phyloP scores from a whole-genome alignment of 2,329 filamentous ascomycete species.

The Piedraia hortae region DNA sequence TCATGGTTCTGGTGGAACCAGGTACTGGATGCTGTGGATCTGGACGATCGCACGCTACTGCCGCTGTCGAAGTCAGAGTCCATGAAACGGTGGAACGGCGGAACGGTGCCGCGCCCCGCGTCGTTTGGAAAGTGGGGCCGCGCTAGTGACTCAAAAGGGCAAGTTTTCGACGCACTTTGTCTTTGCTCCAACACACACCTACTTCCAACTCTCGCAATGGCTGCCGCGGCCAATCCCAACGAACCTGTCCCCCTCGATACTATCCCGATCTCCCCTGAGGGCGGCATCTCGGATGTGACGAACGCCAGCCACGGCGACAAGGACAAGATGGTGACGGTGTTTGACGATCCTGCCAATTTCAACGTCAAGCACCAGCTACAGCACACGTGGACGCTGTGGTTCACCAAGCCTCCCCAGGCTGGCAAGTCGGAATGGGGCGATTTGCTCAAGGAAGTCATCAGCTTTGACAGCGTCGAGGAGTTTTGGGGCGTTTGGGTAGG shows the following conservation, averaged over 20 bases:
- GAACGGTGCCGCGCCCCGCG: too few species aligned
- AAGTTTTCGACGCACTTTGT: too few species aligned
- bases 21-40: too few species aligned
- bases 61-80: too few species aligned
- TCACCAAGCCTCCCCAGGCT: constrained; percentile 90
- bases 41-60: too few species aligned
- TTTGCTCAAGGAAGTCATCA: constrained; percentile 91
- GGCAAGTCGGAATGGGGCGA: constrained; percentile 98
- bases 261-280: constrained; percentile 26
- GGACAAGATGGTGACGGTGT: constrained; percentile 58
- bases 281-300: constrained; percentile 18
- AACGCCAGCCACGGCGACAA: constrained; percentile 19
- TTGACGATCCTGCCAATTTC: constrained; percentile 97
- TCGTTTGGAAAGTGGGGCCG: too few species aligned
- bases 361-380: constrained; percentile 97
- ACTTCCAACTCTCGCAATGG: too few species aligned
- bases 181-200: too few species aligned
- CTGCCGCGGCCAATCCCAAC: constrained; percentile 6
- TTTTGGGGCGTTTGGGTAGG: constrained; percentile 98
- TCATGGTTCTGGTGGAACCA: constrained; percentile 36
- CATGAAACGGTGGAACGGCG: too few species aligned
- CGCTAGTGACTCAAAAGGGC: too few species aligned
- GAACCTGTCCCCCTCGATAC: constrained; percentile 25
- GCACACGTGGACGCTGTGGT: constrained; percentile 97
- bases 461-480: constrained; percentile 93